A percentile compares a stretch with the other conserved stretches of the same genome.
Conservation (phyloP, 345 rosid genomes). For the Angophora floribunda region DNA sequence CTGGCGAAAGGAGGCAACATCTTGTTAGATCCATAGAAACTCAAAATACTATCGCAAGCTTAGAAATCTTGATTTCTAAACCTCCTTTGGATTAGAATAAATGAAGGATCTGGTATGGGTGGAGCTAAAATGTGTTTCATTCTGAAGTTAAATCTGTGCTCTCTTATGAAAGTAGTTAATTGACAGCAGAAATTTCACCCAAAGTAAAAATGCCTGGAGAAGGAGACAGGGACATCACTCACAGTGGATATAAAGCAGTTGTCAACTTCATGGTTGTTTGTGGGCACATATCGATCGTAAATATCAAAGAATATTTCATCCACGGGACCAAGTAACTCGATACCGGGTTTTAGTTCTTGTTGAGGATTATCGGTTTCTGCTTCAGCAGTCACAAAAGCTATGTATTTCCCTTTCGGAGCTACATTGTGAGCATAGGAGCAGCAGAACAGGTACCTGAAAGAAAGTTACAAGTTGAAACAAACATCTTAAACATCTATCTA, state of each 20-base stretch:
- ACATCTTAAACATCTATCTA: not conserved
- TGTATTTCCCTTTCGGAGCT: constrained; percentile 83
- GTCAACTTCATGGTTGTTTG: constrained; percentile 38
- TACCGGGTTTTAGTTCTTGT: constrained; percentile 77
- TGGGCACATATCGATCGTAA: constrained; percentile 71
- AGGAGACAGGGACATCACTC: constrained; percentile 3
- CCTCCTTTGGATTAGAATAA: not conserved
- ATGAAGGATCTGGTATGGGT: not conserved
- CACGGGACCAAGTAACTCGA: constrained; percentile 59
- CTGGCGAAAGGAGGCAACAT: not conserved
- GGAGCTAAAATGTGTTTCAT: not conserved
- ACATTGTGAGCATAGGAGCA: constrained; percentile 96
- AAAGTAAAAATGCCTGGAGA: not conserved
- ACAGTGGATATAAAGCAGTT: constrained; percentile 84
- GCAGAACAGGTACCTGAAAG: constrained; percentile 82
- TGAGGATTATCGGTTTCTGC: constrained; percentile 86
- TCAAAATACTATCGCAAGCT: not conserved
- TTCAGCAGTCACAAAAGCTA: constrained; percentile 88
- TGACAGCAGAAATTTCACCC: not conserved
- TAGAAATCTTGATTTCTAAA: not conserved
- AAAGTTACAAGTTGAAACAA: not conserved
- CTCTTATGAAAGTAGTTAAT: not conserved
- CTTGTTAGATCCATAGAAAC: not conserved
- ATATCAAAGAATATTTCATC: constrained; percentile 80
- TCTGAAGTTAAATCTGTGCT: not conserved